phyloP scores from a whole-genome alignment of 2,329 filamentous ascomycete species.

The Phyllosticta citribraziliensis region DNA sequence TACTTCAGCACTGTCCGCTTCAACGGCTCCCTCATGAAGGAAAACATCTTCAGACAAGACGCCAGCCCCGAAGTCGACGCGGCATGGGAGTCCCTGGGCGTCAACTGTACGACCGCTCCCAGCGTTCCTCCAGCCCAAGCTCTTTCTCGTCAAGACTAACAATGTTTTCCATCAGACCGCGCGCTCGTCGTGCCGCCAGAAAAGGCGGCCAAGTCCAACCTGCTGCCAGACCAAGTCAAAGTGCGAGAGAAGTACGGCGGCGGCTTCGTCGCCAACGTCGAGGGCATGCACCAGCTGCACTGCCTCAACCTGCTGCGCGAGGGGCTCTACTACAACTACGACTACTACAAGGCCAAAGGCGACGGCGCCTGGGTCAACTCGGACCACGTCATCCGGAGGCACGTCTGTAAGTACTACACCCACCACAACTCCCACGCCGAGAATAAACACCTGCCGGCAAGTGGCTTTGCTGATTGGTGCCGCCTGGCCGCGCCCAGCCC shows the following conservation, averaged over 20 bases:
- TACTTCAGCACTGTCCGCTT: slow-evolving; percentile 36
- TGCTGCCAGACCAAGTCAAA: slow-evolving; percentile 47
- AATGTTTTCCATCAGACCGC: slow-evolving; percentile 15
- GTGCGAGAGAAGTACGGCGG: slow-evolving; percentile 47
- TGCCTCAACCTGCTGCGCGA: slow-evolving; percentile 53
- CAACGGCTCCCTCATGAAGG: slow-evolving; percentile 48
- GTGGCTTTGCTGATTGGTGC: not conserved
- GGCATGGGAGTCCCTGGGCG: slow-evolving; percentile 45
- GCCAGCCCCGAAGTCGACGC: slow-evolving; percentile 45
- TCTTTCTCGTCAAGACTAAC: not conserved
- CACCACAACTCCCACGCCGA: not conserved
- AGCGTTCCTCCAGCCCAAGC: not conserved
- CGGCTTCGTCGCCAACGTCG: slow-evolving; percentile 49
- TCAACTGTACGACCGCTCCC: slow-evolving; percentile 36
- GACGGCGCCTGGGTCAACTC: slow-evolving; percentile 47
- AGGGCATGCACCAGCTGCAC: slow-evolving; percentile 48
- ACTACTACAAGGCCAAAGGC: slow-evolving; percentile 44
- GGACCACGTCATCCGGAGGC: slow-evolving; percentile 44
- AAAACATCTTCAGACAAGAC: slow-evolving; percentile 43
- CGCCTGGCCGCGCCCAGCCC: slow-evolving; percentile 27
- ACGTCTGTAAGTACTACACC: slow-evolving; percentile 43
- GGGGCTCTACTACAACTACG: slow-evolving; percentile 49
- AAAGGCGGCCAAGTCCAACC: slow-evolving; percentile 41
- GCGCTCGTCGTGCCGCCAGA: slow-evolving; percentile 40
- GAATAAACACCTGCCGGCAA: not conserved